Conservation (phyloP, 441 rosid genomes). For the Biscutella laevigata region DNA sequence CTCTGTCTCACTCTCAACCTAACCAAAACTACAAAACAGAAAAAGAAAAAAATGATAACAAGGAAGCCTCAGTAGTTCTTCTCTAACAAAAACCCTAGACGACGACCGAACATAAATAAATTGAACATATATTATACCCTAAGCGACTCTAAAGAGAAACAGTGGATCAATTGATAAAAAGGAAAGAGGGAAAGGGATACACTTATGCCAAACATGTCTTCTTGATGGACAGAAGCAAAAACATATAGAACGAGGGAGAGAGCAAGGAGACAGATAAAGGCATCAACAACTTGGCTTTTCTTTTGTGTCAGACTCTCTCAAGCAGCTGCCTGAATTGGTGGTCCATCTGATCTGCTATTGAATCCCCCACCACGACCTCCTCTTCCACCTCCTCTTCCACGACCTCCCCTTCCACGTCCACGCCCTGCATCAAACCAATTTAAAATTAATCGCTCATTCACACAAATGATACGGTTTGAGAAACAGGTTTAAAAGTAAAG, state of each 20-base stretch:
- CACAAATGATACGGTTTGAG: not conserved
- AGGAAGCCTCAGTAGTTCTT: slow-evolving; percentile 14
- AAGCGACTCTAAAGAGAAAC: slow-evolving; percentile 5
- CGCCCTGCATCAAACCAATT: slow-evolving; percentile 38
- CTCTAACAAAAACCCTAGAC: slow-evolving; percentile 21
- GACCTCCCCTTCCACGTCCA: slow-evolving; percentile 65
- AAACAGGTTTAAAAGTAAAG: not conserved
- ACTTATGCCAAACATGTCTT: slow-evolving; percentile 27
- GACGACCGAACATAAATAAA: slow-evolving; percentile 14
- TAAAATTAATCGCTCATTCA: not conserved
- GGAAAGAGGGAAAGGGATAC: not conserved
- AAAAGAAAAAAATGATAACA: not conserved
- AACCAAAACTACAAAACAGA: slow-evolving; percentile 5
- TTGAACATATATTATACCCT: slow-evolving; percentile 12
- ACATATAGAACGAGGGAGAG: slow-evolving; percentile 9
- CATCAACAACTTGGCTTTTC: slow-evolving; percentile 20
- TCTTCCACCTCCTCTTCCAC: slow-evolving; percentile 46
- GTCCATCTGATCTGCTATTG: slow-evolving; percentile 49
- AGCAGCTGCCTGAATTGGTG: slow-evolving; percentile 49
- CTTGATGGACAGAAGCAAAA: slow-evolving; percentile 26
- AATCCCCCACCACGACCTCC: slow-evolving; percentile 52
- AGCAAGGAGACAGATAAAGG: slow-evolving; percentile 28
- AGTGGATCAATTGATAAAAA: slow-evolving; percentile 6
- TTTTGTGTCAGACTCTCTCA: slow-evolving; percentile 31
- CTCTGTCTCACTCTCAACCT: slow-evolving; percentile 16